Conservation (phyloP, 257 asterid species). For the Dorcoceras hygrometricum region DNA sequence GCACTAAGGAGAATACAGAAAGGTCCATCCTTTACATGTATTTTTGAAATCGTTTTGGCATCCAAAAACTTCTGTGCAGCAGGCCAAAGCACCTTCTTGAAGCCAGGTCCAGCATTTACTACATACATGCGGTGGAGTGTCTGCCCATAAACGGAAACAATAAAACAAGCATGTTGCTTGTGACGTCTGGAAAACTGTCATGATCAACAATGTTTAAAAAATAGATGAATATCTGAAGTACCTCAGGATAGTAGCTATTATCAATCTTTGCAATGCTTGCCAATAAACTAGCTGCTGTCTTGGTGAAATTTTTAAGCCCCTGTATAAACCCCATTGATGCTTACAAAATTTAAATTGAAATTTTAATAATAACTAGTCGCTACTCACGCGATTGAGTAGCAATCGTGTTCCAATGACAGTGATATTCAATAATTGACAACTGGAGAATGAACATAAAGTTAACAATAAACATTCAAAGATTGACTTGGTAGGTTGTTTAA, state of each 20-base stretch:
- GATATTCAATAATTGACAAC: constrained; percentile 1
- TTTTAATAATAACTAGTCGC: constrained; percentile 4
- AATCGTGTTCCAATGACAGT: background rate
- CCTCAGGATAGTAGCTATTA: background rate
- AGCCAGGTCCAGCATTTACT: constrained; percentile 91
- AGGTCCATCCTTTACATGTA: constrained; percentile 45
- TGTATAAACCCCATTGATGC: constrained; percentile 20
- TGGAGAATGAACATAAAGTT: constrained; percentile 12
- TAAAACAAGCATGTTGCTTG: constrained; percentile 18
- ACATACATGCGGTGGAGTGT: constrained; percentile 84
- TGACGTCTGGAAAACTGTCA: constrained; percentile 10
- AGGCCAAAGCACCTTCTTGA: constrained; percentile 93
- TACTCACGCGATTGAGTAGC: constrained; percentile 6
- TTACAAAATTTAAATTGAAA: constrained; percentile 11
- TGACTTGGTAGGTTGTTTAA: constrained; percentile 17
- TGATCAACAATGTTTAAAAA: background rate
- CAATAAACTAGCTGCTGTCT: background rate
- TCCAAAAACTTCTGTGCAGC: constrained; percentile 89
- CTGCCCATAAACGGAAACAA: constrained; percentile 41
- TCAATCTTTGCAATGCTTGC: background rate
- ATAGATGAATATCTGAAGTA: background rate
- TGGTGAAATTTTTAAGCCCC: background rate
- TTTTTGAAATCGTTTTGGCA: constrained; percentile 71
- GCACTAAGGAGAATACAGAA: constrained; percentile 10
- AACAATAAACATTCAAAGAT: constrained; percentile 14